These are phyloP conservation scores for Osmanthus fragrans DNA, from an alignment of 257 asterid genomes.

Conservation along the genomic window DNA sequence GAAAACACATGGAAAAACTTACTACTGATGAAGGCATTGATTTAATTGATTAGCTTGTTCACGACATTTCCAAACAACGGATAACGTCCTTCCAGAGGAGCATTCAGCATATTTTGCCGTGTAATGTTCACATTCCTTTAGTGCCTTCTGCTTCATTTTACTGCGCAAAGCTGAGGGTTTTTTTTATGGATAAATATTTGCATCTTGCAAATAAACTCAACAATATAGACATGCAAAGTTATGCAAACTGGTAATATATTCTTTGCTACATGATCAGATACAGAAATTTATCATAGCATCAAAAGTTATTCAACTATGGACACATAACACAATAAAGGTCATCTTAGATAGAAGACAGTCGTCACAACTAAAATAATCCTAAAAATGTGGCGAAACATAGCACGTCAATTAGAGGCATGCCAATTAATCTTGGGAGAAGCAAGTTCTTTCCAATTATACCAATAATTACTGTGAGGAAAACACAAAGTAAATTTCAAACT, in stretches of 20 bases:
- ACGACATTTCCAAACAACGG: conserved; percentile 95
- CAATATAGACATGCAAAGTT: background rate
- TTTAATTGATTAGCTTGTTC: conserved; percentile 84
- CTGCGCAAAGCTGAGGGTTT: conserved; percentile 85
- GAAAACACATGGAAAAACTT: conserved; percentile 38
- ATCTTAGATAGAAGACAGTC: background rate
- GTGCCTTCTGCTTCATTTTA: conserved; percentile 94
- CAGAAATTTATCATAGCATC: background rate
- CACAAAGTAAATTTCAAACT: conserved; percentile 2
- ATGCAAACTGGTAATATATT: conserved; percentile 15
- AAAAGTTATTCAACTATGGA: background rate
- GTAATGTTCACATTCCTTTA: conserved; percentile 64
- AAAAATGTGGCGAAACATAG: background rate
- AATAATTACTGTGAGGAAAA: background rate
- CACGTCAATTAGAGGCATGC: background rate
- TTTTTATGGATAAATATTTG: conserved; percentile 29
- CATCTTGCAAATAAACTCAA: conserved; percentile 9
- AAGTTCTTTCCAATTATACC: conserved; percentile 15
- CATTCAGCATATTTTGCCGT: conserved; percentile 84
- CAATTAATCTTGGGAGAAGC: background rate
- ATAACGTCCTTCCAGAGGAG: conserved; percentile 76
- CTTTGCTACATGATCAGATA: background rate
- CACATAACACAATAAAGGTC: background rate
- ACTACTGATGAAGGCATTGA: conserved; percentile 91
- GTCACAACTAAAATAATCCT: background rate